Base-by-base conservation (phyloP, 1,284 basidiomycete species). In the Pyrrhoderma lamaoense region DNA sequence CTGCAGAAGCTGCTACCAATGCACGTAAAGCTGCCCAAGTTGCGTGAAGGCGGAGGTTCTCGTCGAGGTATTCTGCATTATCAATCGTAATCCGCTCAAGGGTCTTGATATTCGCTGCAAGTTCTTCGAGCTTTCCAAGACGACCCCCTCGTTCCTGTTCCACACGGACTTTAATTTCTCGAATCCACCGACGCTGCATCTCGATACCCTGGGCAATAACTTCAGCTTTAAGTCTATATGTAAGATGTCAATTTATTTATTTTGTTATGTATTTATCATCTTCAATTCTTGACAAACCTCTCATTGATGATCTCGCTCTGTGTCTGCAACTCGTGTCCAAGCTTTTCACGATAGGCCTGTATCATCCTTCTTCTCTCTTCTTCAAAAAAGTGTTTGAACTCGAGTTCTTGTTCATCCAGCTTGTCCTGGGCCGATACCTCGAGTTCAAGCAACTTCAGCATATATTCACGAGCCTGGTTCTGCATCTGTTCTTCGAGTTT, bases 141-240 rank as follows among this genome's bases (percentile, higher is more conserved):
- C 95, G 87, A 16, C 94, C 94, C 21, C 93, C 93, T 44, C 96
- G 91, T 70, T 99, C 96, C 63, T 93, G 82, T 70, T 99, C 95
- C 53, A 99, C 95, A 60, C 86, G 87, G 56, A 92, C 78, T 72
- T 97, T 96, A 76, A 99, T 87, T 51, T 97, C 93, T 42, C 90
- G 83, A 53, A 98, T 89, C 94, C 95, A 99, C 57, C 91, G 80
- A 47, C 93, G 83, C 67, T 99, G 95, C 42, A 98, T 82, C 71
- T 98, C 95, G 60, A 99, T 93, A 19, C 94, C 95, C 66, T 98
- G 94, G 3, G 93, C 87, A 44, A 98, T 80, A 53, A 99, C 93
- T 66, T 96, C 94, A 65, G 96, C 91, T 65, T 88, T 90, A 57
- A 99, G 76, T 43, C 93, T 93, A 31, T 5, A 31, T 11, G 11